A percentile compares a stretch with the other conserved stretches of the same genome.
These are phyloP conservation scores for Naganishia albida DNA, from an alignment of 1,284 basidiomycete genomes.

Conservation along the genomic window DNA sequence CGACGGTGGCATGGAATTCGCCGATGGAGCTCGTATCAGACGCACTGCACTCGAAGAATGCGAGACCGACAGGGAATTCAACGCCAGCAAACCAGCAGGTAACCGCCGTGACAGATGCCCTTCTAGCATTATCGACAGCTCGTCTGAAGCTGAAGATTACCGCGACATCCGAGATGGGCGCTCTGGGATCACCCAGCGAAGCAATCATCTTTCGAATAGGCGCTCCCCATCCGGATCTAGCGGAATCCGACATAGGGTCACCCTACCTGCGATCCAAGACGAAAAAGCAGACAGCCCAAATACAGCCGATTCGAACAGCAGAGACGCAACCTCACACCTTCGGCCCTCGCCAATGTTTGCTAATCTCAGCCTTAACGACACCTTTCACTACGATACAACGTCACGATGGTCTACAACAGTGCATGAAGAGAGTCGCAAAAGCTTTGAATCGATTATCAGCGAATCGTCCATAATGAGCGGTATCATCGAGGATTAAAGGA, in stretches of 20 bases:
- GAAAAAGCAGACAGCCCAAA: no score
- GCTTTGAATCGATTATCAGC: conserved; percentile 15
- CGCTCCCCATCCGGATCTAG: no score
- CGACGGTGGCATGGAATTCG: background rate
- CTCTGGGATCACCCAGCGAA: background rate
- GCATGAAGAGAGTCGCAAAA: background rate
- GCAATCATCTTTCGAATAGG: no score
- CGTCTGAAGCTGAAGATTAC: background rate
- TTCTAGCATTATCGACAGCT: background rate
- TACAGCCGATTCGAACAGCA: background rate
- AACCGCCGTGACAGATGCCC: background rate
- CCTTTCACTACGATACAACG: no score
- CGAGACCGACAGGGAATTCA: background rate
- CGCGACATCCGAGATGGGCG: background rate
- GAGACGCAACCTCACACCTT: background rate
- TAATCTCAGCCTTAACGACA: no score
- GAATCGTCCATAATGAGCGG: conserved; percentile 4
- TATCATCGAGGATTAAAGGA: background rate
- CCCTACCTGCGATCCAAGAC: no score
- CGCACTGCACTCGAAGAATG: background rate
- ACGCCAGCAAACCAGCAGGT: background rate
- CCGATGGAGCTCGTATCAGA: background rate
- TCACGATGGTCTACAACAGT: no score
- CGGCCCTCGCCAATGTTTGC: background rate
- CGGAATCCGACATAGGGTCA: no score